Evolutionary conservation across 345 rosid species (phyloP), one percentile per base, ranked within the genome.

Genomic region (Luvunga scandens): DNA sequence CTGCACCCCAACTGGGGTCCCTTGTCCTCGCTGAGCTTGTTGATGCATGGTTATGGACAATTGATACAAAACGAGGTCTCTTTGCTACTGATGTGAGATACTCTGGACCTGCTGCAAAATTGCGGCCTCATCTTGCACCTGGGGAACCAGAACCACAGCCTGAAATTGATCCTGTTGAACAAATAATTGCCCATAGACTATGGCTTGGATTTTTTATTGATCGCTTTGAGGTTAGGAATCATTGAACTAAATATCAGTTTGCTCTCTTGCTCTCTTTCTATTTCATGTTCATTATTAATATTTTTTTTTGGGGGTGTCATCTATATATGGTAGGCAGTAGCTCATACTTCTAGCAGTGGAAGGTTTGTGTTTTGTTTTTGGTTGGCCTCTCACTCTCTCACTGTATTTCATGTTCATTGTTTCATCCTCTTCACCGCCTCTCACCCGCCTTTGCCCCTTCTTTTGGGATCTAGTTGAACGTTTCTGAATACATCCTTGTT

Each of bases 21-120:
- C 90, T 97, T 76, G 91, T 97, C 84, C 96, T 97, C 83, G 97
- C 97, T 4, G 98, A 97, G 85, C 98, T 97, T 79, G 98, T 97
- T 80, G 99, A 94, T 93, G 99, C 99, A 70, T 97, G 99, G 99
- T 83, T 94, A 79, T 97, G 99, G 99, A 97, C 98, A 85, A 93
- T 97, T 77, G 99, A 94, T 81, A 94, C 94, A 22, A 97, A 93
- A 81, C 89, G 97, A 63, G 99, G 99, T 72, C 93, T 97, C 72
- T 96, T 97, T 86, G 98, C 98, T n/a, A 89, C 88, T 86, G 98
- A 94, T 69, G 89, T 87, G 73, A 87, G 87, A 79, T 90, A 83
- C 74, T 86, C 93, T 72, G 98, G 99, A 77, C 98, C 99, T 56
- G 90, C 93, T 78, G 98, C 99, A 66, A 97, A 90, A 81, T 81